These are phyloP conservation scores for Aspergillus panamensis DNA, from an alignment of 495 filamentous ascomycete genomes.

Conservation along the genomic window DNA sequence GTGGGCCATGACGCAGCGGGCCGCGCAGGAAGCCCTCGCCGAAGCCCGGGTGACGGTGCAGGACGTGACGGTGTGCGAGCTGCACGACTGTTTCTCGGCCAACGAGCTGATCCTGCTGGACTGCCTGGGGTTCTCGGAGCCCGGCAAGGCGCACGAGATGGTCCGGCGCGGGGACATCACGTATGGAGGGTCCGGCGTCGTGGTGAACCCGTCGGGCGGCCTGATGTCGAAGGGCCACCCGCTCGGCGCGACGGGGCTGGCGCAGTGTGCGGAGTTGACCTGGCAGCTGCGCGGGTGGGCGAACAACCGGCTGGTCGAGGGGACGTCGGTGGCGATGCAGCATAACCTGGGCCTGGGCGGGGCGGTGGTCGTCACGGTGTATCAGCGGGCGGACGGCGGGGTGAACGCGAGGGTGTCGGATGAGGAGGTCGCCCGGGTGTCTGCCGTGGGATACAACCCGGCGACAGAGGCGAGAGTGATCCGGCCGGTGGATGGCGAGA, in stretches of 20 bases:
- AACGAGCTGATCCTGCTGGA: constrained; percentile 92
- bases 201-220: constrained; percentile 92
- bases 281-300: constrained; percentile 98
- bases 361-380: constrained; percentile 86
- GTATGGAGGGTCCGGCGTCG: constrained; percentile 71
- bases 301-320: constrained; percentile 72
- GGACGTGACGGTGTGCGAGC: constrained; percentile 80
- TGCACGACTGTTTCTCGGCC: constrained; percentile 96
- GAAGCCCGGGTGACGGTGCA: constrained; percentile 67
- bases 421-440: constrained; percentile 56
- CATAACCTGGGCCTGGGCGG: constrained; percentile 94
- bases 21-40: constrained; percentile 60
- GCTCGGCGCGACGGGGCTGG: constrained; percentile 85
- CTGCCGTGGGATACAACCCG: constrained; percentile 86
- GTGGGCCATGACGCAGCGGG: constrained; percentile 73
- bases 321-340: constrained; percentile 72
- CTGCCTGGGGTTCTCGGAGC: constrained; percentile 72
- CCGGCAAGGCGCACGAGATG: constrained; percentile 89
- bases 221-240: constrained; percentile 96
- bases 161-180: constrained; percentile 86
- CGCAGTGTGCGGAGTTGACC: constrained; percentile 91
- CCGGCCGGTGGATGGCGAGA: constrained; percentile 68
- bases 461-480: constrained; percentile 84
- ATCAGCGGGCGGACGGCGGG: constrained; percentile 76
- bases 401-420: constrained; percentile 52